Conservation (phyloP, 1,139 yeast species). For the Saccharomycopsis crataegensis region DNA sequence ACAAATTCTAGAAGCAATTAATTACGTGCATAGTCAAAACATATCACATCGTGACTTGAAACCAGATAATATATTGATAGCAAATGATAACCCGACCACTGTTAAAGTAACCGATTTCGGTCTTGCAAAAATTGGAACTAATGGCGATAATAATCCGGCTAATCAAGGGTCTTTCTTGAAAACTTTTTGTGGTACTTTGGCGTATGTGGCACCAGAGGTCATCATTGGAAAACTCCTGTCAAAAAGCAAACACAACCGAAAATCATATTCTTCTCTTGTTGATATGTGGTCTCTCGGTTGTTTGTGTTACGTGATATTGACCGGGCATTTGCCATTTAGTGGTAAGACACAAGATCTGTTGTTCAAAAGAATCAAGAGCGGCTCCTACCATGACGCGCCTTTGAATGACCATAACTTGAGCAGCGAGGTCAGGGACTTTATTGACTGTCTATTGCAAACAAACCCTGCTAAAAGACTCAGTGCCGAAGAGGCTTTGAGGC, state of each 20-base stretch:
- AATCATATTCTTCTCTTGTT: slow-evolving; percentile 72
- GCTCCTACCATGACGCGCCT: slow-evolving; percentile 69
- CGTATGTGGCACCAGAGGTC: slow-evolving; percentile 93
- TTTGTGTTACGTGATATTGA: slow-evolving; percentile 77
- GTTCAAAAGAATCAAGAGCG: slow-evolving; percentile 66
- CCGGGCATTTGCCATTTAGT: slow-evolving; percentile 90
- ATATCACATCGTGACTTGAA: slow-evolving; percentile 91
- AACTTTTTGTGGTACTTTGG: slow-evolving; percentile 85
- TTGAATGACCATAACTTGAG: slow-evolving; percentile 61
- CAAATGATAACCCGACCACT: slow-evolving; percentile 68
- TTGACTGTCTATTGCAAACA: slow-evolving; percentile 61
- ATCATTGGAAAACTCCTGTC: slow-evolving; percentile 55
- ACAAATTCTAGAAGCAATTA: slow-evolving; percentile 78
- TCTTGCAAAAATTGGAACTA: slow-evolving; percentile 54
- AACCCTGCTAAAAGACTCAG: slow-evolving; percentile 65
- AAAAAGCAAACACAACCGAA: slow-evolving; percentile 25
- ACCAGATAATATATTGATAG: slow-evolving; percentile 86
- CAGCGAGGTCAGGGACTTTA: slow-evolving; percentile 58
- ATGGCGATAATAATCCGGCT: neutral
- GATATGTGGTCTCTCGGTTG: slow-evolving; percentile 98
- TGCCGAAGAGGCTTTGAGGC: slow-evolving; percentile 56
- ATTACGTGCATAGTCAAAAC: slow-evolving; percentile 81
- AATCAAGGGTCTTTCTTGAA: slow-evolving; percentile 58
- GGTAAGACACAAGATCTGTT: slow-evolving; percentile 86
- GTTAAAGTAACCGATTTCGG: slow-evolving; percentile 94